Evolutionary conservation across 352 stramenopile species (phyloP).

Genomic region (Phytophthora cryptogea): DNA sequence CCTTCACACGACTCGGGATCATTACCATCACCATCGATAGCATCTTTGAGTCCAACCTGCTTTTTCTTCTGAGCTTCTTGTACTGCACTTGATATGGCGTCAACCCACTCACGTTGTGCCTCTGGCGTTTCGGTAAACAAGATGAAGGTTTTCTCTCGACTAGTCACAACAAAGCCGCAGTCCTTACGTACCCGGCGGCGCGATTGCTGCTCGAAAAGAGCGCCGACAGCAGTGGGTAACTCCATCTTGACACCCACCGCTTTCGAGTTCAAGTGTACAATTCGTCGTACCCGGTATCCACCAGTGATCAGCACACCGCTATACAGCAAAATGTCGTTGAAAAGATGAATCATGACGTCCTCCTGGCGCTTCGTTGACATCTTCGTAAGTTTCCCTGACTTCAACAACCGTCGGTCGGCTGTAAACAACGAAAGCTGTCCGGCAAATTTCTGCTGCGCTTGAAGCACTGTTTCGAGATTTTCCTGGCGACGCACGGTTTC

Average conservation of each 20-base stretch:
- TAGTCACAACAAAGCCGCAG: constrained; percentile 79
- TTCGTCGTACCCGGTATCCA: constrained; percentile 69
- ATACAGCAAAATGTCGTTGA: constrained; percentile 88
- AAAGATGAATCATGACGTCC: constrained; percentile 85
- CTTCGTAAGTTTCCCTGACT: constrained; percentile 76
- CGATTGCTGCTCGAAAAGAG: constrained; percentile 53
- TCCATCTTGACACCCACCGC: constrained; percentile 68
- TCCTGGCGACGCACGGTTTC: constrained; percentile 85
- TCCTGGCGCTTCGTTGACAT: constrained; percentile 84
- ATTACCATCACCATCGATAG: constrained; percentile 28
- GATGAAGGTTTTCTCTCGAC: constrained; percentile 84
- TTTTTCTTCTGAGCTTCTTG: constrained; percentile 47
- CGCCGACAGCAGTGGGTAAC: constrained; percentile 52
- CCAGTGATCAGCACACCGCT: constrained; percentile 75
- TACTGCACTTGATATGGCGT: constrained; percentile 59
- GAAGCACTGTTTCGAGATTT: constrained; percentile 77
- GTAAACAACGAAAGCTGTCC: constrained; percentile 78
- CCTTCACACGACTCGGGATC: constrained; percentile 42
- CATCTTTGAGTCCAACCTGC: constrained; percentile 12
- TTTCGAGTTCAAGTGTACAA: constrained; percentile 77
- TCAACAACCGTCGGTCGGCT: constrained; percentile 58
- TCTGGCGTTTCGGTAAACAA: constrained; percentile 63
- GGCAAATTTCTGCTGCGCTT: constrained; percentile 84
- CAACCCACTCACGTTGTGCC: constrained; percentile 59
- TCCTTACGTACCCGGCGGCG: constrained; percentile 46